These are phyloP conservation scores for Gracilaria gracilis DNA, from an alignment of 23 red algal genomes.

Conservation along the genomic window DNA sequence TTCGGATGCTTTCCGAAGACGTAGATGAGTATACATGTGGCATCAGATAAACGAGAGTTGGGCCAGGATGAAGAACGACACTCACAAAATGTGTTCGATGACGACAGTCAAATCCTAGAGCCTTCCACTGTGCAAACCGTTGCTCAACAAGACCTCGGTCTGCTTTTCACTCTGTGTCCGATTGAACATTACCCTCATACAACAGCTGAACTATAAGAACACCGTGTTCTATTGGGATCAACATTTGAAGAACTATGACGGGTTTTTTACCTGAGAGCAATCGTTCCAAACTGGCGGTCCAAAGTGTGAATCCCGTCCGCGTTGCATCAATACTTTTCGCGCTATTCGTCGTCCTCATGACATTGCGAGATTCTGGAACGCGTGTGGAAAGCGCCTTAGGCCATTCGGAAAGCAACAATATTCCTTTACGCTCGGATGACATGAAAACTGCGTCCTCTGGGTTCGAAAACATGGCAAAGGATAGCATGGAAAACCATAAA, in stretches of 20 bases:
- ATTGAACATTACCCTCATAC: background rate
- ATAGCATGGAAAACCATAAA: background rate
- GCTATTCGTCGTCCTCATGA: constrained; percentile 17
- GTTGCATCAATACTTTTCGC: background rate
- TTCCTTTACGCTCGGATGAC: background rate
- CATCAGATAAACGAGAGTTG: too few relatives aligned
- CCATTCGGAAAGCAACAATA: background rate
- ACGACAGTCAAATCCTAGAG: background rate
- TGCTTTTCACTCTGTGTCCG: background rate
- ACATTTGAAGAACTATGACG: background rate
- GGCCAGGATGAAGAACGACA: background rate
- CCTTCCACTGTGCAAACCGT: background rate
- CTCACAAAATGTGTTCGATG: too few relatives aligned
- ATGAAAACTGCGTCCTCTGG: background rate
- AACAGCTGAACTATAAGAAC: background rate
- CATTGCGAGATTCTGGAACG: constrained; percentile 11
- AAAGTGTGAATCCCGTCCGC: constrained; percentile 3
- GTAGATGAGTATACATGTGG: background rate
- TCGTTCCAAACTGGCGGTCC: background rate
- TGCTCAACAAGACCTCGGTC: background rate
- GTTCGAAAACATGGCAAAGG: background rate
- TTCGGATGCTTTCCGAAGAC: background rate
- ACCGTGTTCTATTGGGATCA: background rate
- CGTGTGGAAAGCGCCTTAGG: background rate
- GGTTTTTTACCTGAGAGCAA: background rate